A percentile compares a stretch with the other conserved stretches of the same genome.
Conservation (phyloP, 495 filamentous ascomycete species). For the Hamigera avellanea region DNA sequence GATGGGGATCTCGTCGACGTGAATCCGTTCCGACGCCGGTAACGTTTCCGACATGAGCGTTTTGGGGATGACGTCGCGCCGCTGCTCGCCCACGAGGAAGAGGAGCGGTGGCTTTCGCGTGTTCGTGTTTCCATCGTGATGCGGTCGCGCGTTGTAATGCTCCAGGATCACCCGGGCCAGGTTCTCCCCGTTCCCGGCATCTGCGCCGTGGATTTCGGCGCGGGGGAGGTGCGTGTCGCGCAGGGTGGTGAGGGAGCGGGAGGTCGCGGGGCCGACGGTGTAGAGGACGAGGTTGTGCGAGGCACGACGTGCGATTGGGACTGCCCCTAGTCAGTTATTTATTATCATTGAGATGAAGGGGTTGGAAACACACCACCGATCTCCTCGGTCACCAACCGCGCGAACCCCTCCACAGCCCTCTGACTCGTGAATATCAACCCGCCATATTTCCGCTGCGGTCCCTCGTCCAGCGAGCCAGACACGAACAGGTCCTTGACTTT, state of each 20-base stretch:
- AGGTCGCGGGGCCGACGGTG: conserved; percentile 87
- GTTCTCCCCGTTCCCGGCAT: conserved; percentile 71
- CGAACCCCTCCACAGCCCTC: conserved; percentile 80
- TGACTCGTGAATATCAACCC: conserved; percentile 92
- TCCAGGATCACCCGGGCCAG: conserved; percentile 66
- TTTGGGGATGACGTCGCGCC: conserved; percentile 78
- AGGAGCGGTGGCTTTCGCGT: conserved; percentile 49
- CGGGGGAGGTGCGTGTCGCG: conserved; percentile 25
- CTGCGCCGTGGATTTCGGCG: conserved; percentile 56
- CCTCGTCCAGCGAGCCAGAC: conserved; percentile 14
- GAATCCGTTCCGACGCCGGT: conserved; percentile 30
- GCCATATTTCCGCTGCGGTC: conserved; percentile 43
- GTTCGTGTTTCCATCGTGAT: conserved; percentile 8
- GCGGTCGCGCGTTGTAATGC: conserved; percentile 49
- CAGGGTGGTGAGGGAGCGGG: conserved; percentile 53
- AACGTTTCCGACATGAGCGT: conserved; percentile 48
- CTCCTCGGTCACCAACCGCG: conserved; percentile 43
- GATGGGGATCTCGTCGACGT: conserved; percentile 65
- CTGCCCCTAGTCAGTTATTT: not conserved
- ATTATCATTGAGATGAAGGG: conserved; percentile 13
- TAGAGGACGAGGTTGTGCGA: conserved; percentile 55
- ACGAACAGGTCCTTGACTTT: conserved; percentile 30
- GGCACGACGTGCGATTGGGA: conserved; percentile 22
- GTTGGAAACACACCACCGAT: conserved; percentile 26
- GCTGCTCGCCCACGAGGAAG: conserved; percentile 79